Evolutionary conservation across 176 grass and related monocot genomes (phyloP).

Genomic region (Luzula sylvatica): DNA sequence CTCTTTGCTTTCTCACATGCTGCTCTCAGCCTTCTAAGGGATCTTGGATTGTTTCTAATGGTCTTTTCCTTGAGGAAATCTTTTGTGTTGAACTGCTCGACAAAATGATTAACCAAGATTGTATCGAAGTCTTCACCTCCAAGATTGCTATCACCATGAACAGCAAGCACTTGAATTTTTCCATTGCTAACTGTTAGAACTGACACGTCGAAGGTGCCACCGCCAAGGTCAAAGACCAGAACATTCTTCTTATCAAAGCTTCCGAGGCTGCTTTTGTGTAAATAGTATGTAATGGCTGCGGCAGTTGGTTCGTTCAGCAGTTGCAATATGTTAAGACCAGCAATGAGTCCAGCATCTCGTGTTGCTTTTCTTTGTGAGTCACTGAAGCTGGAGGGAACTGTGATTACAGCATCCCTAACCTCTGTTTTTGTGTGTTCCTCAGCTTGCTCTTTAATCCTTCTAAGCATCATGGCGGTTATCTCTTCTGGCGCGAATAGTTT

Average conservation of each 20-base stretch:
- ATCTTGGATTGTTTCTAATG: conserved; percentile 10
- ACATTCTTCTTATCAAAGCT: not conserved
- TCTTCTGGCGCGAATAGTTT: conserved; percentile 5
- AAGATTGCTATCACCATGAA: conserved; percentile 6
- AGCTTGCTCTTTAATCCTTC: conserved; percentile 13
- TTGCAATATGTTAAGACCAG: conserved; percentile 8
- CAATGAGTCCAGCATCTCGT: conserved; percentile 10
- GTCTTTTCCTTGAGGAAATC: conserved; percentile 15
- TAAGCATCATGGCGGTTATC: conserved; percentile 3
- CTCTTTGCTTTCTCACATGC: conserved; percentile 16
- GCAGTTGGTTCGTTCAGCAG: conserved; percentile 9
- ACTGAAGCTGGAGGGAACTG: not conserved
- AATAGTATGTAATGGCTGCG: not conserved
- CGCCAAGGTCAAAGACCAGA: conserved; percentile 12
- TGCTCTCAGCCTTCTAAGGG: not conserved
- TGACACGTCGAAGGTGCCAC: conserved; percentile 6
- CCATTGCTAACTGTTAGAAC: not conserved
- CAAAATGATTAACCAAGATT: conserved; percentile 3
- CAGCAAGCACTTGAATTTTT: not conserved
- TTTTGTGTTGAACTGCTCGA: conserved; percentile 27
- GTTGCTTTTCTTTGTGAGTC: conserved; percentile 16
- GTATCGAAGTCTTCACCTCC: conserved; percentile 17
- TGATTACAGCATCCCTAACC: conserved; percentile 1
- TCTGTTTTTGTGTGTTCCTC: not conserved
- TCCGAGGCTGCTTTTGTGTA: not conserved